Conservation (phyloP, 768 basidiomycete species). For the Termitomyces sp. region DNA sequence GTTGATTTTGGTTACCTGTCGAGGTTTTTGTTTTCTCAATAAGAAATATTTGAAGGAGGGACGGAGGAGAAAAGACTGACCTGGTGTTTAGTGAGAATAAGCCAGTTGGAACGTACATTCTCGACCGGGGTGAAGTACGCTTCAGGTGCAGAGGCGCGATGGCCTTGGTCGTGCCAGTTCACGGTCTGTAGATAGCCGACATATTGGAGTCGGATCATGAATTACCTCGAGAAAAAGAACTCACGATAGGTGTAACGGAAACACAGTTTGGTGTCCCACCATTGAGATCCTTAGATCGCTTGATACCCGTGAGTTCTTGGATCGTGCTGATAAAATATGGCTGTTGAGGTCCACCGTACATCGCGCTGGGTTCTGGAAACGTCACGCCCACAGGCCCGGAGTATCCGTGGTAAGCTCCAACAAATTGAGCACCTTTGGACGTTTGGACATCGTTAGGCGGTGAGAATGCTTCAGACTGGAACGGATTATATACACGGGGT, state of each 20-base stretch:
- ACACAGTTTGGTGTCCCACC: constrained; percentile 54
- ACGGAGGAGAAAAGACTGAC: constrained; percentile 14
- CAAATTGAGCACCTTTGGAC: constrained; percentile 40
- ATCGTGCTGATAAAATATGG: constrained; percentile 42
- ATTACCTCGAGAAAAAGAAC: constrained; percentile 2
- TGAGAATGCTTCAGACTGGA: constrained; percentile 41
- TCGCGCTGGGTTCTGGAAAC: constrained; percentile 34
- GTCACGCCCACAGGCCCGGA: constrained; percentile 51
- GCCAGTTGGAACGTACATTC: constrained; percentile 38
- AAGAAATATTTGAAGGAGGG: background rate
- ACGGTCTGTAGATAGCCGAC: constrained; percentile 27
- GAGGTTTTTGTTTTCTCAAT: background rate
- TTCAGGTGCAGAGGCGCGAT: constrained; percentile 48
- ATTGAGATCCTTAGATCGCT: constrained; percentile 43
- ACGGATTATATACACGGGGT: background rate
- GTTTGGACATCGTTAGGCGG: constrained; percentile 39
- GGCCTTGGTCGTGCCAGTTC: constrained; percentile 43
- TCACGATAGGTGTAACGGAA: constrained; percentile 46
- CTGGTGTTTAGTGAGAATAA: constrained; percentile 37
- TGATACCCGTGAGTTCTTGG: constrained; percentile 41
- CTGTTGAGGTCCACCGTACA: constrained; percentile 56
- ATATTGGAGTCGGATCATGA: no score
- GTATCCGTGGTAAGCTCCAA: constrained; percentile 44
- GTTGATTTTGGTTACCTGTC: constrained; percentile 40
- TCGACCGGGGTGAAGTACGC: constrained; percentile 55